These are phyloP conservation scores for Cladosporium austrohemisphaericum DNA, from an alignment of 2,329 filamentous ascomycete species.

Conservation along the genomic window DNA sequence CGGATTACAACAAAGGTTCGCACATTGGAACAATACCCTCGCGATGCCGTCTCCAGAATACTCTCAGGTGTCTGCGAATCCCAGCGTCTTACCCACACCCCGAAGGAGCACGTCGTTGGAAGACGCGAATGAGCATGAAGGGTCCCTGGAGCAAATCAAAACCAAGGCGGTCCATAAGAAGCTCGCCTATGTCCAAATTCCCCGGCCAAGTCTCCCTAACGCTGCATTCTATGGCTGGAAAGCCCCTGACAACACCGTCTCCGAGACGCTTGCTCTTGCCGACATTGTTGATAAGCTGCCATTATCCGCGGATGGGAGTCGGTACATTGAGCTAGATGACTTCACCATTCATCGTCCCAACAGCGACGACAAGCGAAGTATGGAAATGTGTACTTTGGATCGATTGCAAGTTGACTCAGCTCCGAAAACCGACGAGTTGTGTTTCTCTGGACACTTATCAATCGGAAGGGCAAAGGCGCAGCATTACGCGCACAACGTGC, in stretches of 20 bases:
- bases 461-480: slow-evolving; percentile 38
- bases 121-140: too few species aligned
- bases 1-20: too few species aligned
- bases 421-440: slow-evolving; percentile 40
- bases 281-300: not conserved
- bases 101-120: too few species aligned
- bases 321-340: slow-evolving; percentile 17
- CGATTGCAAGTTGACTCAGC: slow-evolving; percentile 46
- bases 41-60: too few species aligned
- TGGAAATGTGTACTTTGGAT: slow-evolving; percentile 56
- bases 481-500: slow-evolving; percentile 54
- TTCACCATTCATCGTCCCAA: slow-evolving; percentile 22
- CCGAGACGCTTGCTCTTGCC: slow-evolving; percentile 1
- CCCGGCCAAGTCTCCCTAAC: not conserved
- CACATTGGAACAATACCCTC: too few species aligned
- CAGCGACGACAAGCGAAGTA: slow-evolving; percentile 30
- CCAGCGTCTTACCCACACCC: too few species aligned
- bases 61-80: too few species aligned
- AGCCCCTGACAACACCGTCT: not conserved
- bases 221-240: slow-evolving; percentile 10
- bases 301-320: slow-evolving; percentile 3
- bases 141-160: too few species aligned
- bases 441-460: slow-evolving; percentile 60
- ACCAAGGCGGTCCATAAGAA: too few species aligned
- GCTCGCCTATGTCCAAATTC: not conserved